Evolutionary conservation across 192 early-diverging fungal genomes (phyloP).

Genomic region (Coemansia sp.): DNA sequence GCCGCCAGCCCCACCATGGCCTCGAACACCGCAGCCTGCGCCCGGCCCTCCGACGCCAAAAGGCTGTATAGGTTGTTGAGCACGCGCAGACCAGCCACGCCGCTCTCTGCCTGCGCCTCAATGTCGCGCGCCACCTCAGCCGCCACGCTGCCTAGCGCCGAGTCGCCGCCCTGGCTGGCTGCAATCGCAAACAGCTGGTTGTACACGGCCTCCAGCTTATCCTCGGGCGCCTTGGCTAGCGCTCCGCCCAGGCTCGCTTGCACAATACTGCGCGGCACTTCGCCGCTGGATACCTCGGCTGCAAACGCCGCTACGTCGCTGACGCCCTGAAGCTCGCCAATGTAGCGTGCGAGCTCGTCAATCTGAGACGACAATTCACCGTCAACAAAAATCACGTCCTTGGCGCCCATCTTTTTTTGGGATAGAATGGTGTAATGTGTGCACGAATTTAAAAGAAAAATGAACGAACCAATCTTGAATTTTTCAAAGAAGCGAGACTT

Average conservation of each 20-base stretch:
- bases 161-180: background rate
- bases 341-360: conserved; percentile 71
- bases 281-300: conserved; percentile 12
- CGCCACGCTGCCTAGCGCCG: background rate
- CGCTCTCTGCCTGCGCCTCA: conserved; percentile 15
- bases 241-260: conserved; percentile 58
- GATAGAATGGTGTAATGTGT: conserved; percentile 1
- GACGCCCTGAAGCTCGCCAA: conserved; percentile 33
- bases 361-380: conserved; percentile 57
- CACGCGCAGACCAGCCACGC: conserved; percentile 33
- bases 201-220: conserved; percentile 40
- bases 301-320: conserved; percentile 34
- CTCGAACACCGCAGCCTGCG: conserved; percentile 70
- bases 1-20: conserved; percentile 78
- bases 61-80: conserved; percentile 86
- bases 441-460: conserved; percentile 10
- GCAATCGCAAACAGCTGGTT: conserved; percentile 52
- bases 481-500: background rate
- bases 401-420: conserved; percentile 41
- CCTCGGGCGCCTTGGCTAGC: conserved; percentile 20
- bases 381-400: conserved; percentile 56
- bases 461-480: conserved; percentile 2
- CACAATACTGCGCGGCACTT: conserved; percentile 15
- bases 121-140: conserved; percentile 18
- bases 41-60: conserved; percentile 60